phyloP scores from a whole-genome alignment of 345 rosid genomes.

The Passiflora organensis region DNA sequence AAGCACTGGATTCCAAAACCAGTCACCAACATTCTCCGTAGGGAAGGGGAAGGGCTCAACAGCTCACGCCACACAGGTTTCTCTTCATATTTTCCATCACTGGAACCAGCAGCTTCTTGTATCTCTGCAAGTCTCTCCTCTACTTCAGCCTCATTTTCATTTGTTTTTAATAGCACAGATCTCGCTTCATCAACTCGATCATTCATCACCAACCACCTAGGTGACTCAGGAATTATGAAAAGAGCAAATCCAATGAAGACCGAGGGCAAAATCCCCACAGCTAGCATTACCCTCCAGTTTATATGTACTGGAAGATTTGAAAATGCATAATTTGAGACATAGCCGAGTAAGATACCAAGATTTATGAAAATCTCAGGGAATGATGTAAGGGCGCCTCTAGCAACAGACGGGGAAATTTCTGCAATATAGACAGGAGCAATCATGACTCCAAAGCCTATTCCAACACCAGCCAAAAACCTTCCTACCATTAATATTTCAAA shows the following conservation, averaged over 20 bases:
- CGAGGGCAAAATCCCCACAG: conserved; percentile 81
- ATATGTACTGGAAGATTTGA: conserved; percentile 58
- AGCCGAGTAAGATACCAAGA: conserved; percentile 80
- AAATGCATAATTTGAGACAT: conserved; percentile 80
- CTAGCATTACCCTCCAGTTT: conserved; percentile 91
- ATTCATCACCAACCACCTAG: conserved; percentile 84
- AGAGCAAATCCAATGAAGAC: conserved; percentile 68
- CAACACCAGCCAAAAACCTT: conserved; percentile 69
- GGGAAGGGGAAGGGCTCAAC: conserved; percentile 64
- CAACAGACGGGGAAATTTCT: conserved; percentile 63
- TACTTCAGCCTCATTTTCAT: conserved; percentile 58
- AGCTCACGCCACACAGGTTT: conserved; percentile 76
- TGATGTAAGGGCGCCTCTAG: conserved; percentile 74
- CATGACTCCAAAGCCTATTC: conserved; percentile 90
- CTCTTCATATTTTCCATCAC: conserved; percentile 40
- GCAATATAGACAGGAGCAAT: conserved; percentile 87
- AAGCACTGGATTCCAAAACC: conserved; percentile 90
- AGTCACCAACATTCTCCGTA: conserved; percentile 54
- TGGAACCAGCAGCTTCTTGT: conserved; percentile 53
- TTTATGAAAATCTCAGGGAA: conserved; percentile 86
- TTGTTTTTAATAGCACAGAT: conserved; percentile 65
- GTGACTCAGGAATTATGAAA: conserved; percentile 84
- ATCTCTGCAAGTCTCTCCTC: conserved; percentile 81
- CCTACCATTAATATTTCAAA: conserved; percentile 67
- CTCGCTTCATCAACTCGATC: conserved; percentile 69